phyloP scores from a whole-genome alignment of 208 protist species.

The Trypanosomatidae sp. region DNA sequence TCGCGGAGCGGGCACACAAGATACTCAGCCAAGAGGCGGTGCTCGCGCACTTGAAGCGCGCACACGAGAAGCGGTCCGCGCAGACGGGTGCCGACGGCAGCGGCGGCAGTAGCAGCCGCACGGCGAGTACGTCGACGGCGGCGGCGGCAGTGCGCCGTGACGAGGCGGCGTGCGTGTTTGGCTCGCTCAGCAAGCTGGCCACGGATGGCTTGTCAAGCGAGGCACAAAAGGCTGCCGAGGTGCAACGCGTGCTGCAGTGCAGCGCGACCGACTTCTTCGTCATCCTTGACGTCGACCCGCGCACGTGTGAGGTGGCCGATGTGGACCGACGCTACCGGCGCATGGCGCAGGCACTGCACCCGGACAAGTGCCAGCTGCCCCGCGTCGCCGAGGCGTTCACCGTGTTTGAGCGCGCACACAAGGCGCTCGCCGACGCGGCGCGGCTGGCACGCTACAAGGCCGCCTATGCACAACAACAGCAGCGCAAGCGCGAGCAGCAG shows the following conservation, averaged over 20 bases:
- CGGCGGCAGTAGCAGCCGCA: conserved; percentile 6
- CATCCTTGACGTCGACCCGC: conserved; percentile 63
- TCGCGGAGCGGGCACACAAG: conserved; percentile 73
- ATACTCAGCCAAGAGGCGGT: conserved; percentile 53
- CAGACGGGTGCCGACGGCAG: neutral
- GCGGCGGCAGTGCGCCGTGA: conserved; percentile 4
- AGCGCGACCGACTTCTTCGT: conserved; percentile 57
- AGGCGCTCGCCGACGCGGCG: conserved; percentile 49
- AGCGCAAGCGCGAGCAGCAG: conserved; percentile 22
- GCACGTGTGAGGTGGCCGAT: conserved; percentile 41
- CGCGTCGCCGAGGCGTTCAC: conserved; percentile 67
- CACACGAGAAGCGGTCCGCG: conserved; percentile 36
- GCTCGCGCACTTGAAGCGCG: conserved; percentile 53
- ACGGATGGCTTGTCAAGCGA: conserved; percentile 22
- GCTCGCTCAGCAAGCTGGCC: conserved; percentile 18
- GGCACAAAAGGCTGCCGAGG: conserved; percentile 59
- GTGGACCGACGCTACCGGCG: conserved; percentile 53
- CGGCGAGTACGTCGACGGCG: neutral
- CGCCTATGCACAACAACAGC: conserved; percentile 36
- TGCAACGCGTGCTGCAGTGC: conserved; percentile 63
- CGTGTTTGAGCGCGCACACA: conserved; percentile 66
- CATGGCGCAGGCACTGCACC: conserved; percentile 79
- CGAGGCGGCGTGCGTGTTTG: conserved; percentile 27
- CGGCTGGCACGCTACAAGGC: conserved; percentile 54
- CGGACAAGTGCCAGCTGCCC: conserved; percentile 80